phyloP scores from a whole-genome alignment of 305 asterid species.

The Fraxinus dipetala region DNA sequence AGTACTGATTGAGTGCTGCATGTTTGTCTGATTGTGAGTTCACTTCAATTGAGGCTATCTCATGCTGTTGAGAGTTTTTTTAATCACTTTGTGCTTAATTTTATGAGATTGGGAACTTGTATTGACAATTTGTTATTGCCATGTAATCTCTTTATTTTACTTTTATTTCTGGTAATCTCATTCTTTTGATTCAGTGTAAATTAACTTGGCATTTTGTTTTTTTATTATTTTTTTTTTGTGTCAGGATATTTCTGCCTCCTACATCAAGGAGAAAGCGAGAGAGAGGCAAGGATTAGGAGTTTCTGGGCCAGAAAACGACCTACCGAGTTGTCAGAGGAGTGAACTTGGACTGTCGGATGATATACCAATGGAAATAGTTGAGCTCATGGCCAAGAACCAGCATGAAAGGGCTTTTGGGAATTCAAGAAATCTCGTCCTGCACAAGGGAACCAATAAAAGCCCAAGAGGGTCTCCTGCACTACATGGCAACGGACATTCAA shows the following conservation, averaged over 20 bases:
- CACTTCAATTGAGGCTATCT: background rate
- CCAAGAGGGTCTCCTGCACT: slow-evolving; percentile 25
- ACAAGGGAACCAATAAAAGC: slow-evolving; percentile 22
- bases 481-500: slow-evolving; percentile 27
- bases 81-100: background rate
- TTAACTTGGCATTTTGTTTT: slow-evolving; percentile 12
- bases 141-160: background rate
- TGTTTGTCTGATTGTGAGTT: background rate
- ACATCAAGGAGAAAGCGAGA: slow-evolving; percentile 24
- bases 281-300: slow-evolving; percentile 39
- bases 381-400: slow-evolving; percentile 66
- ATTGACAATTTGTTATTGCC: background rate
- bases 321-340: slow-evolving; percentile 25
- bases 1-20: background rate
- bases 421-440: slow-evolving; percentile 24
- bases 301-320: slow-evolving; percentile 24
- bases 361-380: slow-evolving; percentile 86
- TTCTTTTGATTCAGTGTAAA: background rate
- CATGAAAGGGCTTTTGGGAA: slow-evolving; percentile 50
- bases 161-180: background rate
- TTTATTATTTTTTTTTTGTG: background rate
- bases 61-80: background rate
- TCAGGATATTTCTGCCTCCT: slow-evolving; percentile 37
- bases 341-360: slow-evolving; percentile 54
- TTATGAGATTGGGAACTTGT: background rate